These are phyloP conservation scores for Sphagnum fallax DNA, from an alignment of 228 moss, liverwort and hornwort species.

Conservation along the genomic window DNA sequence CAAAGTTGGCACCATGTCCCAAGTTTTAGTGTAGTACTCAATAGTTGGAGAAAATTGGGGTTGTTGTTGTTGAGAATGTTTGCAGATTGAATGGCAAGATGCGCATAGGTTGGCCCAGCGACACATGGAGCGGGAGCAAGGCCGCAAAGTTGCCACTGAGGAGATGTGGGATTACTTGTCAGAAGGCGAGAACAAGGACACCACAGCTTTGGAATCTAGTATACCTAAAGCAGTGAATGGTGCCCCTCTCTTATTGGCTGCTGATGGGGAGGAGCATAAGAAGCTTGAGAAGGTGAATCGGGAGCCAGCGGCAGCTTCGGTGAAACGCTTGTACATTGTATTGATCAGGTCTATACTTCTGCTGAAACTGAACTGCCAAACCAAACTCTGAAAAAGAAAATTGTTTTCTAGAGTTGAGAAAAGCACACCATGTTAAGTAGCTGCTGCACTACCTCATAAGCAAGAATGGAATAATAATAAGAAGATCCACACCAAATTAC, in stretches of 20 bases:
- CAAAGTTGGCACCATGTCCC: no score
- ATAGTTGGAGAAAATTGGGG: no score
- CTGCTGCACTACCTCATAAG: no score
- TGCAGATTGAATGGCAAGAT: constrained; percentile 71
- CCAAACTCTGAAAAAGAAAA: neutral
- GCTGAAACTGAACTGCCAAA: neutral
- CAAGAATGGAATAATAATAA: no score
- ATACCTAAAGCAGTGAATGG: no score
- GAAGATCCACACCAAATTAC: no score
- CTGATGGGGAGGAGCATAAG: no score
- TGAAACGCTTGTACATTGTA: constrained; percentile 42
- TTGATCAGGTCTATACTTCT: constrained; percentile 45
- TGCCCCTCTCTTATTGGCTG: no score
- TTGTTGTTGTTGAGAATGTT: no score
- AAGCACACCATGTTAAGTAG: neutral
- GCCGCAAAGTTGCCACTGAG: constrained; percentile 39
- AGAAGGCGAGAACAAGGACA: constrained; percentile 51
- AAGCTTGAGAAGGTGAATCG: no score
- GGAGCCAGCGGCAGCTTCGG: no score
- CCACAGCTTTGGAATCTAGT: neutral
- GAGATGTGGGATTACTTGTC: constrained; percentile 71
- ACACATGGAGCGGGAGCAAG: constrained; percentile 56
- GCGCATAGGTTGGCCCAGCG: constrained; percentile 60
- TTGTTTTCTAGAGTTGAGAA: neutral
- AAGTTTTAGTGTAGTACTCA: no score